These are phyloP conservation scores for Mycena crocata DNA, from an alignment of 768 basidiomycete species.

Conservation along the genomic window DNA sequence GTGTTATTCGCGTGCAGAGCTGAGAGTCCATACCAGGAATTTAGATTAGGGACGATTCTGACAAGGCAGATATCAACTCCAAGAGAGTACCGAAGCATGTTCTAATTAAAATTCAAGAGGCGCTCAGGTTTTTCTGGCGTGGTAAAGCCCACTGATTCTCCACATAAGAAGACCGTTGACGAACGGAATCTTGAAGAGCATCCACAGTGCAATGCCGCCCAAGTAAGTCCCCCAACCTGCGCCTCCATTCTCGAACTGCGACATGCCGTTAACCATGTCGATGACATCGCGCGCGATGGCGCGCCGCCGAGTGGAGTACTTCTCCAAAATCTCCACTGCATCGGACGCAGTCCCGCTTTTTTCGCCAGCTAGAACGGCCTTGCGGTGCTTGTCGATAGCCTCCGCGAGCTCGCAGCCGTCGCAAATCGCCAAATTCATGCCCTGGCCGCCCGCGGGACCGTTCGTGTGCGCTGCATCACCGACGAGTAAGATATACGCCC, in stretches of 20 bases:
- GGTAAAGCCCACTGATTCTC: slow-evolving; percentile 45
- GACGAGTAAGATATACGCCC: slow-evolving; percentile 36
- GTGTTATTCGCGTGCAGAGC: too few relatives aligned
- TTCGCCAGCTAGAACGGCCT: background rate
- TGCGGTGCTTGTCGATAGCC: slow-evolving; percentile 43
- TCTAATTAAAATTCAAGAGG: too few relatives aligned
- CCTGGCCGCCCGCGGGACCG: slow-evolving; percentile 55
- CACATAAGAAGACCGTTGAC: slow-evolving; percentile 38
- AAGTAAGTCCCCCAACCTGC: slow-evolving; percentile 26
- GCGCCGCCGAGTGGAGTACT: slow-evolving; percentile 45
- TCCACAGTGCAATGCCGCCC: slow-evolving; percentile 15
- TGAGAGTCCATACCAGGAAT: too few relatives aligned
- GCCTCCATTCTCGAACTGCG: slow-evolving; percentile 32
- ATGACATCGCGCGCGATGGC: slow-evolving; percentile 49
- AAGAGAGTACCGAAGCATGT: too few relatives aligned
- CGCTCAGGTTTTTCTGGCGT: slow-evolving; percentile 17
- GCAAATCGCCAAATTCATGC: slow-evolving; percentile 59
- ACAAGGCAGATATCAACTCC: too few relatives aligned
- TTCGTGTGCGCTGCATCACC: slow-evolving; percentile 54
- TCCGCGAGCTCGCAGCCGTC: slow-evolving; percentile 54
- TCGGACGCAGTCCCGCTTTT: slow-evolving; percentile 32
- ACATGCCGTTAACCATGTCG: slow-evolving; percentile 43
- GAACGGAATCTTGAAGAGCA: slow-evolving; percentile 23
- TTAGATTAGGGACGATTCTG: too few relatives aligned
- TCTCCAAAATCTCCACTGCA: slow-evolving; percentile 42